Evolutionary conservation across 1,139 yeast genomes (phyloP).

Genomic region (Blastobotrys arbuscula): DNA sequence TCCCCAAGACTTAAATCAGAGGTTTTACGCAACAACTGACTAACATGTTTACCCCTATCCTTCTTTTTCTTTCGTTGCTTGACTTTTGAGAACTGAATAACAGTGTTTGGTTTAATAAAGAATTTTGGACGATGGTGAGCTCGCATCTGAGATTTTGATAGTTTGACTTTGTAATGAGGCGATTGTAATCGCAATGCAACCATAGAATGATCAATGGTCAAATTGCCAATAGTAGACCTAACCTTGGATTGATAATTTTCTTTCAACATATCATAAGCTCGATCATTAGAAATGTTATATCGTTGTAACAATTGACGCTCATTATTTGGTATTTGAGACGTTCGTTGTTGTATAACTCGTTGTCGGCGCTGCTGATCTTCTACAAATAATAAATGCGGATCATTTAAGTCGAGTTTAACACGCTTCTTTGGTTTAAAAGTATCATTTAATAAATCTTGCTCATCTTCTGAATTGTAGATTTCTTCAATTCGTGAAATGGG

Average conservation of each 20-base stretch:
- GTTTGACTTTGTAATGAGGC: conserved; percentile 81
- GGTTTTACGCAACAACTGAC: conserved; percentile 64
- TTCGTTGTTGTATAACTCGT: conserved; percentile 9
- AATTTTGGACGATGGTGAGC: conserved; percentile 78
- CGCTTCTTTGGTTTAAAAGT: conserved; percentile 41
- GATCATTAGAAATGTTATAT: conserved; percentile 84
- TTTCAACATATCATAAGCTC: conserved; percentile 73
- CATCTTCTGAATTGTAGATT: conserved; percentile 49
- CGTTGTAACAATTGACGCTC: conserved; percentile 47
- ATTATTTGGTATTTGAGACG: conserved; percentile 40
- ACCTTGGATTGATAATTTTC: conserved; percentile 88
- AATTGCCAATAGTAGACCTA: conserved; percentile 86
- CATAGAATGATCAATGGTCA: conserved; percentile 84
- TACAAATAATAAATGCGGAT: conserved; percentile 67
- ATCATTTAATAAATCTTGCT: conserved; percentile 77
- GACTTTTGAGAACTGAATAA: conserved; percentile 66
- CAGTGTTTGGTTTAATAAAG: conserved; percentile 69
- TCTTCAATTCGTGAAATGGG: conserved; percentile 7
- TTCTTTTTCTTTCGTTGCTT: conserved; percentile 82
- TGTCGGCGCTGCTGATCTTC: conserved; percentile 33
- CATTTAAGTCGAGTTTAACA: conserved; percentile 76
- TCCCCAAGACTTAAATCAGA: conserved; percentile 82
- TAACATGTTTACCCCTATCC: conserved; percentile 77
- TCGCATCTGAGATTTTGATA: conserved; percentile 65
- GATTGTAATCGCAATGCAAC: conserved; percentile 85